Percentiles rank a stretch among this genome's conserved stretches.
Conservation (phyloP, 169 alveolate species). For the Plasmodium relictum region DNA sequence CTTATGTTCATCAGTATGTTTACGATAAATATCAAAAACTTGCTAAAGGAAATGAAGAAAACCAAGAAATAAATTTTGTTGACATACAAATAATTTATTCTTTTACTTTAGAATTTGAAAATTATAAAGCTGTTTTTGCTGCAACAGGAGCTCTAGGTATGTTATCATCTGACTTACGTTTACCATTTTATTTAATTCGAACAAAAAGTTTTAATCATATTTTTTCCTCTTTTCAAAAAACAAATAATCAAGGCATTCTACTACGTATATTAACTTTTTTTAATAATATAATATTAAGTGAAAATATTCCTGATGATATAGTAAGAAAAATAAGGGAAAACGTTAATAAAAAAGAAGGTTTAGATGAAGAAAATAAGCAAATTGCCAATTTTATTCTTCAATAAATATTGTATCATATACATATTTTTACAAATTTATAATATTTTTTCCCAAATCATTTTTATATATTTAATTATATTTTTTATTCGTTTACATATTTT, state of each 20-base stretch:
- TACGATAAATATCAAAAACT: conserved; percentile 71
- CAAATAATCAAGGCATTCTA: conserved; percentile 55
- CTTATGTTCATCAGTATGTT: conserved; percentile 70
- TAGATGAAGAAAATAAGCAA: conserved; percentile 66
- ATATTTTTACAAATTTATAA: background rate
- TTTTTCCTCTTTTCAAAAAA: conserved; percentile 49
- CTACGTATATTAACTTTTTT: conserved; percentile 72
- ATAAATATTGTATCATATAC: background rate
- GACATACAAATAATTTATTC: conserved; percentile 71
- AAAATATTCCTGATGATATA: conserved; percentile 30
- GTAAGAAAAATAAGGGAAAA: conserved; percentile 18
- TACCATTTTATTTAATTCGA: conserved; percentile 51
- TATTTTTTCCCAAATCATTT: too few relatives aligned
- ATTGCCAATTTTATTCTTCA: conserved; percentile 57
- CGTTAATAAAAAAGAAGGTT: conserved; percentile 30
- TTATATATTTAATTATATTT: too few relatives aligned
- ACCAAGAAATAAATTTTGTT: conserved; percentile 49
- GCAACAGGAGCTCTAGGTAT: conserved; percentile 74
- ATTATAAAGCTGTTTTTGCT: conserved; percentile 60
- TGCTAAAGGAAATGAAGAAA: conserved; percentile 11
- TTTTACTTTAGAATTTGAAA: conserved; percentile 63
- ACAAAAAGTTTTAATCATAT: conserved; percentile 49
- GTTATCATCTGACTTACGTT: conserved; percentile 68
- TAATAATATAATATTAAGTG: conserved; percentile 59
- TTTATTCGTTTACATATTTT: too few relatives aligned